Base-by-base conservation (phyloP, 2,329 filamentous ascomycete species). In the Fusarium sp. region DNA sequence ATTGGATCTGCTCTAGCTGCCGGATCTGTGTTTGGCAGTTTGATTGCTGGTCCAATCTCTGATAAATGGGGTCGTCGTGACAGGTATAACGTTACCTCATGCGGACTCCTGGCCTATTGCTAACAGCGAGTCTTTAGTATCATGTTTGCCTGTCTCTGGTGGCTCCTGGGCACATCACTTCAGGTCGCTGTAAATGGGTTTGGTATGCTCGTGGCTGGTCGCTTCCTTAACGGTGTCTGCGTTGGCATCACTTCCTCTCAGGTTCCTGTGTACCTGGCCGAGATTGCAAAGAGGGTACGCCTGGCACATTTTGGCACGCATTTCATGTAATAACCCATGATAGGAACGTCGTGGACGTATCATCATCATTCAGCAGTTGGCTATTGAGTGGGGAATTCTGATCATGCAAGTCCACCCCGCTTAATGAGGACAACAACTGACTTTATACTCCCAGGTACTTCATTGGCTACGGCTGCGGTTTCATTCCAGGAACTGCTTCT, bases 391-490 rank as follows among this genome's bases (percentile, higher is more conserved):
- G 66, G 69, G 60, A 24, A 92, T 92, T 72, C 78, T 92, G 71
- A 90, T 92, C 81, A 92, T 92, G 69, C 16, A 27, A 27, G 51
- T 40, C 8, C 3, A 27, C 17, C 24, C 12, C 8, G 6, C 20
- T 5, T 16, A n/a, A n/a, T 16, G 56, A 40, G 12, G 11, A 10
- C 24, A 22, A 11, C 17, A 24, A 27, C 35, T 58, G 56, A 42
- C 24, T 20, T 64, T 44, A 56, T 27, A 20, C 16, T 36, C 40
- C 22, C 14, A 59, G 51, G 89, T 92, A 91, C 83, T 92, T 89
- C 72, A 89, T 92, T 78, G 88, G 86, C 12, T 91, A 90, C 73
- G 91, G 89, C 38, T 89, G 87, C 78, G 88, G 86, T 60, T 89
- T 86, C 77, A 87, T 92, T 67, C 70, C 82, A 0, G 89, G 90